Percentiles rank a stretch among this genome's conserved stretches.
Conservation (phyloP, 2,329 filamentous ascomycete genomes). For the Chrysoporthe puriensis region DNA sequence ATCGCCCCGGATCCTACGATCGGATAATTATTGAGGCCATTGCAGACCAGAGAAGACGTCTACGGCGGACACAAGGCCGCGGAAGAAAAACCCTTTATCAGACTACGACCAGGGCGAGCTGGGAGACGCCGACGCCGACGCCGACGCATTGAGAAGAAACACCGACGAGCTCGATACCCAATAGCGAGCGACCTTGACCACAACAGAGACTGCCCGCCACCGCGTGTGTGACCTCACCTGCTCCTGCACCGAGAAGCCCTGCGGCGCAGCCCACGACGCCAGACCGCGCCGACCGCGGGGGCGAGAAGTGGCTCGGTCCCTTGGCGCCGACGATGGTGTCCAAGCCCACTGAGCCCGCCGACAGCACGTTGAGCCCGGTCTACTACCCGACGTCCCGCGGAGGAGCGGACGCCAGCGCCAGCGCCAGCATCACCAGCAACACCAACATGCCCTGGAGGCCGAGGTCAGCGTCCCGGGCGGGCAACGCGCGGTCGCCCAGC, state of each 20-base stretch:
- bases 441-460: conserved; percentile 23
- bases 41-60: not conserved
- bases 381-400: not conserved
- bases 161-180: not conserved
- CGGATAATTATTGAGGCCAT: not conserved
- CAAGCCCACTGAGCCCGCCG: not conserved
- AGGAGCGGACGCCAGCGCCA: not conserved
- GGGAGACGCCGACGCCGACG: not conserved
- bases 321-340: conserved; percentile 8
- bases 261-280: not conserved
- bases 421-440: conserved; percentile 3
- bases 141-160: not conserved
- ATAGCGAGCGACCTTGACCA: not conserved
- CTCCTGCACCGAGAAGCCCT: not conserved
- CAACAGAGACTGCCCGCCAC: not conserved
- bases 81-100: not conserved
- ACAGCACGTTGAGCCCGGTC: not conserved
- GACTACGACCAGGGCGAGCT: not conserved
- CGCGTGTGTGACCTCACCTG: not conserved
- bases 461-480: conserved; percentile 24
- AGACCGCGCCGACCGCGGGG: not conserved
- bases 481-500: conserved; percentile 19
- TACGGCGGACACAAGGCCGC: not conserved
- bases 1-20: conserved; percentile 12
- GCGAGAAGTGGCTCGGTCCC: conserved; percentile 3